phyloP scores from a whole-genome alignment of 2,329 filamentous ascomycete genomes.

The Beauveria sp. region DNA sequence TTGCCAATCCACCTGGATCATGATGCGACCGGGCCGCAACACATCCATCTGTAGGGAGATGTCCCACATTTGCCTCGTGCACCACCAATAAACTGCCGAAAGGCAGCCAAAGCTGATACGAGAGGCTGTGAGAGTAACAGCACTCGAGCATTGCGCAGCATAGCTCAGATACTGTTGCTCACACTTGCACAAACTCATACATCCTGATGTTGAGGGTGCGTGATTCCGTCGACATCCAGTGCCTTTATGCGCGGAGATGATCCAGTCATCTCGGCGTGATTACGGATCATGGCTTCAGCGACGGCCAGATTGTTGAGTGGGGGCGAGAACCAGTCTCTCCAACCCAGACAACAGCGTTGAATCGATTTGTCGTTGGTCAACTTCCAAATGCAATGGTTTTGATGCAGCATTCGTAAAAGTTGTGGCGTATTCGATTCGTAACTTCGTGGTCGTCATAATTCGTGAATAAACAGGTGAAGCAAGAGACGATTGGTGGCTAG shows the following conservation, averaged over 20 bases:
- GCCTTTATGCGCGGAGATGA: conserved; percentile 31
- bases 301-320: conserved; percentile 28
- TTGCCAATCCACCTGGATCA: conserved; percentile 4
- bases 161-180: not conserved
- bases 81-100: not conserved
- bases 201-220: conserved; percentile 16
- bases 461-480: not conserved
- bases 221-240: conserved; percentile 38
- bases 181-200: conserved; percentile 8
- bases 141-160: not conserved
- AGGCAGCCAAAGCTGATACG: not conserved
- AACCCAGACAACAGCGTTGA: not conserved
- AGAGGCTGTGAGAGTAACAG: not conserved
- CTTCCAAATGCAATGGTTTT: conserved; percentile 7
- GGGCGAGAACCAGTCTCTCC: conserved; percentile 10
- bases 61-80: conserved; percentile 8
- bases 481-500: conserved; percentile 8
- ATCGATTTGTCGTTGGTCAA: conserved; percentile 5
- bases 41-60: conserved; percentile 10
- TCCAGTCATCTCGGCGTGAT: conserved; percentile 31
- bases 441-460: conserved; percentile 13
- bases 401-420: conserved; percentile 6
- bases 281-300: conserved; percentile 27
- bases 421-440: conserved; percentile 9
- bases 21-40: not conserved